Conservation (phyloP, 1,284 basidiomycete genomes). For the Cryptococcus sp. region DNA sequence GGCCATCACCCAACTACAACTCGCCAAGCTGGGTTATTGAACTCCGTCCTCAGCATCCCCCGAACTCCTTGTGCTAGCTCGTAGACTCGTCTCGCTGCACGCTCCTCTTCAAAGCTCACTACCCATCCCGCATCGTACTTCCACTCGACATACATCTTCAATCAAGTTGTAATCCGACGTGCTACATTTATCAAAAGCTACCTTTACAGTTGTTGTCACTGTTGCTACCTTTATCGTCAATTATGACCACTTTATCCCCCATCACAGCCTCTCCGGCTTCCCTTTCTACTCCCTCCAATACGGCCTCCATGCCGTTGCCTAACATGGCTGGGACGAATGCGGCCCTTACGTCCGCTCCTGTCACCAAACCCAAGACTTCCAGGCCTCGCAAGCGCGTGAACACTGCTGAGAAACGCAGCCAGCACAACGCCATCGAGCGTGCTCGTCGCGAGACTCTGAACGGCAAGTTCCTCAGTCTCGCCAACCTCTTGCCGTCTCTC, state of each 20-base stretch:
- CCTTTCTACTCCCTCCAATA: constrained; percentile 6
- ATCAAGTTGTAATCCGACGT: neutral
- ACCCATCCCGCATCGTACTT: constrained; percentile 3
- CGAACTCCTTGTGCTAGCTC: constrained; percentile 54
- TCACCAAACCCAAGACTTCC: constrained; percentile 49
- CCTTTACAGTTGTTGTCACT: too few species aligned
- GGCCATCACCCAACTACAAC: constrained; percentile 4
- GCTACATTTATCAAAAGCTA: too few species aligned
- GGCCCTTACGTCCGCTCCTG: constrained; percentile 22
- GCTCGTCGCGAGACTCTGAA: constrained; percentile 88
- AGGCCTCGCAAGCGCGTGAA: constrained; percentile 72
- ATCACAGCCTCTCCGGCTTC: constrained; percentile 34
- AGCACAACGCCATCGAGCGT: constrained; percentile 92
- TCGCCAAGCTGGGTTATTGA: constrained; percentile 45
- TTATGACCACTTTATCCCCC: constrained; percentile 32
- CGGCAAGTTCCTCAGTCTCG: constrained; percentile 80
- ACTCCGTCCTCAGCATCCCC: constrained; percentile 22
- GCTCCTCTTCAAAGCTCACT: constrained; percentile 23
- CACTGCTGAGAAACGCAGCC: constrained; percentile 88
- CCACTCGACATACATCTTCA: constrained; percentile 2
- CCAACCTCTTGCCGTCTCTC: constrained; percentile 82
- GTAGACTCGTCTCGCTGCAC: constrained; percentile 52
- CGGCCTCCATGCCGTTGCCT: constrained; percentile 17
- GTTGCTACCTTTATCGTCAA: constrained; percentile 3
- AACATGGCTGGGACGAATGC: constrained; percentile 23